These are phyloP conservation scores for Straminergon stramineum DNA, from an alignment of 225 moss, liverwort and hornwort genomes.

Conservation along the genomic window DNA sequence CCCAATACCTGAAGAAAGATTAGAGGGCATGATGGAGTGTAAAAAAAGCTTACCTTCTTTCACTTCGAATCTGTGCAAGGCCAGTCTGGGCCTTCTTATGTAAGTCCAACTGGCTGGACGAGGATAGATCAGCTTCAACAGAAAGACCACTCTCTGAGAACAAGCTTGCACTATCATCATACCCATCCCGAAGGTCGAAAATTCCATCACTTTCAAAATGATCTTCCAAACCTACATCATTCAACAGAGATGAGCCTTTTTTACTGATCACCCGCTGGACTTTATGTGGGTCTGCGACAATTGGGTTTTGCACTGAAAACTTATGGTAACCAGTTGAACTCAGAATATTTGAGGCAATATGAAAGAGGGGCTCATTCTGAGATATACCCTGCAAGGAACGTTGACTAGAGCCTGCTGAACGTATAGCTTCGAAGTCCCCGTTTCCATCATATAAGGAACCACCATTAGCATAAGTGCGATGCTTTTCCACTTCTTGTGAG, in stretches of 20 bases:
- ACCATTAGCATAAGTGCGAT: conserved; percentile 23
- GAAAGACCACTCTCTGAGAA: conserved; percentile 57
- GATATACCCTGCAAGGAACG: conserved; percentile 32
- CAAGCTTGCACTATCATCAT: conserved; percentile 56
- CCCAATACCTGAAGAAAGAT: not conserved
- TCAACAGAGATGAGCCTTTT: conserved; percentile 36
- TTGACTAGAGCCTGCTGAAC: conserved; percentile 33
- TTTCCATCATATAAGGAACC: conserved; percentile 25
- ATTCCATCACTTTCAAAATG: conserved; percentile 57
- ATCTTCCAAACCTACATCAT: conserved; percentile 61
- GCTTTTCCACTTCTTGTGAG: conserved; percentile 32
- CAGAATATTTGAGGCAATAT: conserved; percentile 23
- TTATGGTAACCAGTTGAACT: conserved; percentile 21
- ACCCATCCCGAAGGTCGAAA: conserved; percentile 52
- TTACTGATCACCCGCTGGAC: conserved; percentile 19
- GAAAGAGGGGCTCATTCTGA: conserved; percentile 21
- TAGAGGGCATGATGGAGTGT: not conserved
- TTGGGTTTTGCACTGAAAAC: conserved; percentile 10
- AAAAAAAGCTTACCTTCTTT: conserved; percentile 25
- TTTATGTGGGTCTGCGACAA: conserved; percentile 16
- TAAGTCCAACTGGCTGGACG: conserved; percentile 31
- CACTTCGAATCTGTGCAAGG: conserved; percentile 10
- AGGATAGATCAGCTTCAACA: conserved; percentile 39
- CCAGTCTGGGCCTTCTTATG: conserved; percentile 27
- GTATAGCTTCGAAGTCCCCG: conserved; percentile 28